Conservation (phyloP, 1,284 basidiomycete genomes). For the Neolentinus lepideus region DNA sequence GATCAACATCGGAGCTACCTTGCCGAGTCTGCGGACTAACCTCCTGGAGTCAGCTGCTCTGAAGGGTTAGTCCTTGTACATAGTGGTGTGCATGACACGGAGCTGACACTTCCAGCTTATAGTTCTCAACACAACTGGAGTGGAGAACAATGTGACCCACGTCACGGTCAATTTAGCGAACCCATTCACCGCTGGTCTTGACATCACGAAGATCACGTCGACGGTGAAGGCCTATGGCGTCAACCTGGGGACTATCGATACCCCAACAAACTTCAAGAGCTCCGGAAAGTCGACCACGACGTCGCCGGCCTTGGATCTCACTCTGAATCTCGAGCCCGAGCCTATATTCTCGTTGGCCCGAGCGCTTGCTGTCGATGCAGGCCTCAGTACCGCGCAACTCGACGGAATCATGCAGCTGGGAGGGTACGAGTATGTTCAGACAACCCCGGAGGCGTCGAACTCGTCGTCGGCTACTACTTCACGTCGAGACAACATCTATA, state of each 20-base stretch:
- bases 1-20: conserved; percentile 47
- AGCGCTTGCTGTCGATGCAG: conserved; percentile 57
- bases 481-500: conserved; percentile 42
- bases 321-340: conserved; percentile 70
- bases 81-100: neutral
- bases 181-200: conserved; percentile 59
- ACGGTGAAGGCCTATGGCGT: conserved; percentile 62
- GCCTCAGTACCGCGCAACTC: conserved; percentile 52
- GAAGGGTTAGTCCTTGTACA: conserved; percentile 30
- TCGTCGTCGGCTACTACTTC: conserved; percentile 9
- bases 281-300: conserved; percentile 47
- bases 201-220: conserved; percentile 58
- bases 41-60: conserved; percentile 54
- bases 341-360: conserved; percentile 68
- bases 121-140: conserved; percentile 65
- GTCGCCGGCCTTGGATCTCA: conserved; percentile 54
- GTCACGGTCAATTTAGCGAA: conserved; percentile 62
- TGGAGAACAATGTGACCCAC: conserved; percentile 57
- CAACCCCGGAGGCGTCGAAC: conserved; percentile 27
- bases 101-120: neutral
- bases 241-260: conserved; percentile 57
- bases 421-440: conserved; percentile 55
- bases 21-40: conserved; percentile 56
- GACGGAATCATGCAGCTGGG: conserved; percentile 69
- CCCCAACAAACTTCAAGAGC: conserved; percentile 45